Percentiles rank a stretch among this genome's conserved stretches.
Conservation (phyloP, 768 basidiomycete genomes). For the Pulveroboletus sp. region DNA sequence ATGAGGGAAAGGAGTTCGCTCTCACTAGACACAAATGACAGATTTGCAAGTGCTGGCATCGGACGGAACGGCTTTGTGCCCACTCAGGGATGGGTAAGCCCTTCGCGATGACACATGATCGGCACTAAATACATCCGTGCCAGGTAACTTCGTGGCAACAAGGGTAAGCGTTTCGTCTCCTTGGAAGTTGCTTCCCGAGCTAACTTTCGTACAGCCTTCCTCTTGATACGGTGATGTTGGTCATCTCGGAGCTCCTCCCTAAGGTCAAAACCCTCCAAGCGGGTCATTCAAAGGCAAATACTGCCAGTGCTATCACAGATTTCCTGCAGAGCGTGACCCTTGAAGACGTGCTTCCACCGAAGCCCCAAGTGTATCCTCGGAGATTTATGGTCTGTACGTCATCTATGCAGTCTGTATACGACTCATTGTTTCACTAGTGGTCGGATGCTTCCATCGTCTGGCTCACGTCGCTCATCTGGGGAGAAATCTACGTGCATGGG, state of each 20-base stretch:
- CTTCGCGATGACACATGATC: background rate
- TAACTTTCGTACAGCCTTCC: conserved; percentile 56
- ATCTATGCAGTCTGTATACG: background rate
- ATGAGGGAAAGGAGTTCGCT: conserved; percentile 70
- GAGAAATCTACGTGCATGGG: conserved; percentile 87
- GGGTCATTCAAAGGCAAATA: conserved; percentile 55
- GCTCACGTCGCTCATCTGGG: conserved; percentile 93
- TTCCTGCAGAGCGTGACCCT: conserved; percentile 69
- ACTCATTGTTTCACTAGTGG: conserved; percentile 52
- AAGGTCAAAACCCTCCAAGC: conserved; percentile 79
- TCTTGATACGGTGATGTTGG: conserved; percentile 78
- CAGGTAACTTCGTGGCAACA: conserved; percentile 94
- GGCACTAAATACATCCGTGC: conserved; percentile 1
- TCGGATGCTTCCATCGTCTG: conserved; percentile 87
- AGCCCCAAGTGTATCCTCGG: conserved; percentile 60
- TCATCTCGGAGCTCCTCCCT: conserved; percentile 84
- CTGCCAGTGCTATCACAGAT: conserved; percentile 66
- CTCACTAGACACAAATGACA: conserved; percentile 52
- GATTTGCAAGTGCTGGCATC: conserved; percentile 61
- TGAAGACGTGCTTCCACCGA: conserved; percentile 67
- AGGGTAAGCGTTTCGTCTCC: conserved; percentile 50
- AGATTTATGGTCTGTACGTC: conserved; percentile 61
- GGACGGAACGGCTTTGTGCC: conserved; percentile 92
- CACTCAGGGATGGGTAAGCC: conserved; percentile 89
- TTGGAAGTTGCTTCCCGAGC: background rate